Evolutionary conservation across 495 filamentous ascomycete species (phyloP).

Genomic region (Usnea hakonensis): DNA sequence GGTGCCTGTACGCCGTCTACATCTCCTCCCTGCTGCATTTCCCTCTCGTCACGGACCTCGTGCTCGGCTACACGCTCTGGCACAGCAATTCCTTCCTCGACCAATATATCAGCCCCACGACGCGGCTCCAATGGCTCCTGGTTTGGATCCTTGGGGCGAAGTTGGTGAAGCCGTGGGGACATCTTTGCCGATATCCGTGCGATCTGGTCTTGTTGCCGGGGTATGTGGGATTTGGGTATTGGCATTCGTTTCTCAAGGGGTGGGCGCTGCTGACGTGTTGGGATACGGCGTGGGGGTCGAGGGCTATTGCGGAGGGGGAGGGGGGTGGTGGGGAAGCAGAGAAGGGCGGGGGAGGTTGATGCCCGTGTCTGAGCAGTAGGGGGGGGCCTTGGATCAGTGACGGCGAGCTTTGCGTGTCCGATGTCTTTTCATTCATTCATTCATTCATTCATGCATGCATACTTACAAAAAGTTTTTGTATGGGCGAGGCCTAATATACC

Average conservation of each 20-base stretch:
- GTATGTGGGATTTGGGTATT: constrained; percentile 51
- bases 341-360: background rate
- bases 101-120: too few species aligned
- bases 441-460: too few species aligned
- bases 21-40: constrained; percentile 52
- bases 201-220: constrained; percentile 49
- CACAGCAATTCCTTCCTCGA: too few species aligned
- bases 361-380: too few species aligned
- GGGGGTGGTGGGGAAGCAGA: background rate
- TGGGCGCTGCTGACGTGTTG: constrained; percentile 48
- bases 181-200: constrained; percentile 48
- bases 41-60: constrained; percentile 47
- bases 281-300: background rate
- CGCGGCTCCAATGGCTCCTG: too few species aligned
- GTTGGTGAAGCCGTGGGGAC: constrained; percentile 50
- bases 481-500: too few species aligned
- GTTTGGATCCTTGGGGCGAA: constrained; percentile 46
- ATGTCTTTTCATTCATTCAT: too few species aligned
- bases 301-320: background rate
- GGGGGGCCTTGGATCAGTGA: too few species aligned
- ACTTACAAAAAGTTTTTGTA: too few species aligned
- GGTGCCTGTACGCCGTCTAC: constrained; percentile 55
- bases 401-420: too few species aligned
- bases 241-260: constrained; percentile 54
- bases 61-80: constrained; percentile 29